These are phyloP conservation scores for Colletotrichum aenigma DNA, from an alignment of 2,329 filamentous ascomycete species.

Conservation along the genomic window DNA sequence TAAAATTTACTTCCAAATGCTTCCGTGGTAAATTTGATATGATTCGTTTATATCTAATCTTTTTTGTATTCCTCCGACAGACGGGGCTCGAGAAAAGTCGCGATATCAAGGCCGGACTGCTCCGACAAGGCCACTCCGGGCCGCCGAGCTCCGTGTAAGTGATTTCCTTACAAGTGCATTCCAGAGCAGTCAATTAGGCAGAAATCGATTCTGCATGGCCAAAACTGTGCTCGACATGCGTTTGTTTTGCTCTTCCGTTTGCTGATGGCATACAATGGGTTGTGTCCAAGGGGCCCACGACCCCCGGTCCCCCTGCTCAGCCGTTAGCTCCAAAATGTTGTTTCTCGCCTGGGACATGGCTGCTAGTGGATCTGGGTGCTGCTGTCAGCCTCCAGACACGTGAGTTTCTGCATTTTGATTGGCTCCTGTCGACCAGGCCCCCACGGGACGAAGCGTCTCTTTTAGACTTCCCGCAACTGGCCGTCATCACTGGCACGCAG, in stretches of 20 bases:
- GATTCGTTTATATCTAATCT: not conserved
- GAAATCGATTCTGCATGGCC: not conserved
- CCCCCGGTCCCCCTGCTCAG: conserved; percentile 20
- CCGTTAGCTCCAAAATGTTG: conserved; percentile 21
- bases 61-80: not conserved
- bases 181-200: not conserved
- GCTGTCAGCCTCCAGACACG: conserved; percentile 22
- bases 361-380: conserved; percentile 9
- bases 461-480: conserved; percentile 15
- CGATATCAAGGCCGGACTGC: conserved; percentile 10
- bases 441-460: conserved; percentile 15
- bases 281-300: conserved; percentile 20
- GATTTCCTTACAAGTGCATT: not conserved
- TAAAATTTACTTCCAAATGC: not conserved
- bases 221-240: not conserved
- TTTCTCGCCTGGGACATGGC: conserved; percentile 7
- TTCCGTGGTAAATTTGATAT: not conserved
- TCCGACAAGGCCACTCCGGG: not conserved
- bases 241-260: conserved; percentile 10
- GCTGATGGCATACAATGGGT: conserved; percentile 14
- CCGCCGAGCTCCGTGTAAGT: conserved; percentile 19
- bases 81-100: not conserved
- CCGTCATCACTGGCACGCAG: conserved; percentile 6
- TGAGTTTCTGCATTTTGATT: conserved; percentile 9
- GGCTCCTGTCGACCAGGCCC: not conserved